Conservation (phyloP, 192 early-diverging fungal species). For the Podila epigama region DNA sequence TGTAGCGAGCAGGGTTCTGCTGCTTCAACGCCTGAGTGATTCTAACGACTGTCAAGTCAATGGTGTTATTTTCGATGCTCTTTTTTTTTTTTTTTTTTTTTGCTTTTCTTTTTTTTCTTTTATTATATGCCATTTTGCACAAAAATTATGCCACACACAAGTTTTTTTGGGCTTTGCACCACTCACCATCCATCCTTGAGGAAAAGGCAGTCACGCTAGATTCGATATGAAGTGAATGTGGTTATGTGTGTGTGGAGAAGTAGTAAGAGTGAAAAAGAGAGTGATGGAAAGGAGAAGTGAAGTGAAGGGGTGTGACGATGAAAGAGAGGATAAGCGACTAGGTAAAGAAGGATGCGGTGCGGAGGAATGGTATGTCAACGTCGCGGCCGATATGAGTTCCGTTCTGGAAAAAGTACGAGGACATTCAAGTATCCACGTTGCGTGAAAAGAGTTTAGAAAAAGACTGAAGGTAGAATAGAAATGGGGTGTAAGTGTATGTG, state of each 20-base stretch:
- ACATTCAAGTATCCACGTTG: constrained; percentile 23
- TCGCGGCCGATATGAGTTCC: constrained; percentile 51
- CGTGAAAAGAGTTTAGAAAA: background rate
- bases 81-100: background rate
- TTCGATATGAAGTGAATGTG: background rate
- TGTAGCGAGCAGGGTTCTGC: constrained; percentile 16
- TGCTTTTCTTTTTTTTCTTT: no score
- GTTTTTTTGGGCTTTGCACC: no score
- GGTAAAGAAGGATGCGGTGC: background rate
- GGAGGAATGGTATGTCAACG: constrained; percentile 30
- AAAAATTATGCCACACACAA: no score
- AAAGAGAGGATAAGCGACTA: background rate
- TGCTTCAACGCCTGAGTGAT: constrained; percentile 45
- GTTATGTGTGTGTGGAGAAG: background rate
- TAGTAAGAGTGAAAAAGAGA: constrained; percentile 2
- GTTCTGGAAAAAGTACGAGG: constrained; percentile 54
- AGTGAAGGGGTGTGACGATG: background rate
- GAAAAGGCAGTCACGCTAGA: constrained; percentile 4
- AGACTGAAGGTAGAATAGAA: background rate
- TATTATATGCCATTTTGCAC: no score
- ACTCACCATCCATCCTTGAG: constrained; percentile 12
- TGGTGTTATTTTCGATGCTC: background rate
- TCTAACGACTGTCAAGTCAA: no score
- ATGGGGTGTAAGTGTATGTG: background rate
- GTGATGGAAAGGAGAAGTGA: background rate